Evolutionary conservation across 352 stramenopile species (phyloP).

Genomic region (Saprolegnia parasitica): DNA sequence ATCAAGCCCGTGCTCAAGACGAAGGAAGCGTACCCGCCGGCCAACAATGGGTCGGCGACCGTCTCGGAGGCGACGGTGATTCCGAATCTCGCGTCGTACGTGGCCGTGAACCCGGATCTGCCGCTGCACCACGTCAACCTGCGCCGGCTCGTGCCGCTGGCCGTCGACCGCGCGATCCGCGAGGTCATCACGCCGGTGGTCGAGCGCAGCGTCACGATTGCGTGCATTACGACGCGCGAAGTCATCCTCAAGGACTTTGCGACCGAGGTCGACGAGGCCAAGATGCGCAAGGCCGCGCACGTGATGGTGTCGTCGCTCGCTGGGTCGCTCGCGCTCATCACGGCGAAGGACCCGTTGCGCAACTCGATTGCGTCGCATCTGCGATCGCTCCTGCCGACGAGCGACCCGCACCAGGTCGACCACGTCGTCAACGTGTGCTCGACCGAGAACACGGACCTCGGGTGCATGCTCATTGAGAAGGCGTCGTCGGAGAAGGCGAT

Average conservation of each 20-base stretch:
- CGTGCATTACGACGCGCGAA: constrained; percentile 96
- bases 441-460: constrained; percentile 98
- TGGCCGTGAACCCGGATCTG: constrained; percentile 96
- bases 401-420: constrained; percentile 91
- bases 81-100: constrained; percentile 96
- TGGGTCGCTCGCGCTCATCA: constrained; percentile 96
- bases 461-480: constrained; percentile 99
- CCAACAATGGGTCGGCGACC: neutral
- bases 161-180: constrained; percentile 96
- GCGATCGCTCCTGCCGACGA: constrained; percentile 86
- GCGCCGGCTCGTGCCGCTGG: constrained; percentile 94
- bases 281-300: constrained; percentile 97
- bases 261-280: constrained; percentile 91
- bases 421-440: constrained; percentile 97
- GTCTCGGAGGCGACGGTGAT: constrained; percentile 94
- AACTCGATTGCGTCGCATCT: constrained; percentile 97
- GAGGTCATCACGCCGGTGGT: constrained; percentile 99
- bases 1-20: constrained; percentile 36
- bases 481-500: constrained; percentile 98
- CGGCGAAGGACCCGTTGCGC: constrained; percentile 95
- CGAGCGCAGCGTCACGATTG: constrained; percentile 98
- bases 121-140: constrained; percentile 91
- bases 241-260: constrained; percentile 99
- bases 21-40: constrained; percentile 23
- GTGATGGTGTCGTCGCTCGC: constrained; percentile 98